phyloP scores from a whole-genome alignment of 2,329 filamentous ascomycete species.

The Epichloe gansuensis region DNA sequence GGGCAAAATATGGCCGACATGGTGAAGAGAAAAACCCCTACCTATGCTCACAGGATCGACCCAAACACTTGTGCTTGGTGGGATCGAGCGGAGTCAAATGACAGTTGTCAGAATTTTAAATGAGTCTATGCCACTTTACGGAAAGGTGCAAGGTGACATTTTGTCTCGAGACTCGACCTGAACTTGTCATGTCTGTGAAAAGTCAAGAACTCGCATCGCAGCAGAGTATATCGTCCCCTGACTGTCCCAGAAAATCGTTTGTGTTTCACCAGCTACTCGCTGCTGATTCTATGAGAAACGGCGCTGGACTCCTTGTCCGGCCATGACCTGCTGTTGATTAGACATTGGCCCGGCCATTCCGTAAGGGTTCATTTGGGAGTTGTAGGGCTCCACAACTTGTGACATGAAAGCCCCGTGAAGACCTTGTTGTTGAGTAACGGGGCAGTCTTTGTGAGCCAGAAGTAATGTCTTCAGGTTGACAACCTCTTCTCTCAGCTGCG shows the following conservation, averaged over 20 bases:
- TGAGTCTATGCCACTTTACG: not conserved
- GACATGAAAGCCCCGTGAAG: conserved; percentile 47
- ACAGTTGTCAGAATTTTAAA: not conserved
- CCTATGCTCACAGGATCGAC: not conserved
- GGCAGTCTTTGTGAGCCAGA: conserved; percentile 90
- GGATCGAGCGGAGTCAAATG: not conserved
- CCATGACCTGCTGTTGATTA: conserved; percentile 39
- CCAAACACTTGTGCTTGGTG: not conserved
- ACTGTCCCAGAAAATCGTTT: not conserved
- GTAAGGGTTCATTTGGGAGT: conserved; percentile 46
- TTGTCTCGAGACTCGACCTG: not conserved
- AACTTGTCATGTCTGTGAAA: not conserved
- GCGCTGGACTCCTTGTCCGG: conserved; percentile 40
- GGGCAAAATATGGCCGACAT: conserved; percentile 9
- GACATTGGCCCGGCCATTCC: conserved; percentile 41
- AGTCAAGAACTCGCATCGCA: not conserved
- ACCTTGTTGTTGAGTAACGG: conserved; percentile 72
- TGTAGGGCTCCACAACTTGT: conserved; percentile 41
- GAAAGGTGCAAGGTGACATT: not conserved
- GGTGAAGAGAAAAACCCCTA: not conserved
- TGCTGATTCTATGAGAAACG: conserved; percentile 40
- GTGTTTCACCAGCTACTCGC: not conserved
- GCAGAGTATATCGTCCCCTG: not conserved
- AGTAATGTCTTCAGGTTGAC: conserved; percentile 89
- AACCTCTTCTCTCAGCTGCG: conserved; percentile 77